These are phyloP conservation scores for Melampsora larici-populina DNA, from an alignment of 1,284 basidiomycete genomes.

Conservation along the genomic window DNA sequence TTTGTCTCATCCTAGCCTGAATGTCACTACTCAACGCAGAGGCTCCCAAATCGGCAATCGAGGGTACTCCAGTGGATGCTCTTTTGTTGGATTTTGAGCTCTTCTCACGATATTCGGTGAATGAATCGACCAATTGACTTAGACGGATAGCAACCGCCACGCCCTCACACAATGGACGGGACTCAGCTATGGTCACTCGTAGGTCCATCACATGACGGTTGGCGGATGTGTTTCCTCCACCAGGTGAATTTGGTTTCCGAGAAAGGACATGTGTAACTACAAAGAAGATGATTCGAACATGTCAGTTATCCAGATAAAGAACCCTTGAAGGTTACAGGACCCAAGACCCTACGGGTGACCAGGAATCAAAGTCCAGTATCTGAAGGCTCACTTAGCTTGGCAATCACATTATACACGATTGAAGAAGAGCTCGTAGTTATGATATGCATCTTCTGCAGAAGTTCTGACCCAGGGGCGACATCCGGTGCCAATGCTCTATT, in stretches of 20 bases:
- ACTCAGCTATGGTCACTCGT: constrained; percentile 36
- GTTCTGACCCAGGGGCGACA: background rate
- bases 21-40: constrained; percentile 12
- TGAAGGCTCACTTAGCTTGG: constrained; percentile 29
- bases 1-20: constrained; percentile 18
- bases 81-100: constrained; percentile 16
- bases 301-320: background rate
- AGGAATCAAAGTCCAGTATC: background rate
- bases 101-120: constrained; percentile 15
- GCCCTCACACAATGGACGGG: constrained; percentile 34
- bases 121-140: constrained; percentile 16
- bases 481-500: constrained; percentile 30
- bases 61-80: constrained; percentile 17
- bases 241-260: constrained; percentile 13
- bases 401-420: constrained; percentile 23
- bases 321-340: too few relatives aligned
- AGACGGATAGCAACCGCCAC: constrained; percentile 32
- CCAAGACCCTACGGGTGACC: too few relatives aligned
- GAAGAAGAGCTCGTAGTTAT: constrained; percentile 33
- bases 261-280: constrained; percentile 30
- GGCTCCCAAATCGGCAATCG: constrained; percentile 24
- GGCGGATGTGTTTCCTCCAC: constrained; percentile 11
- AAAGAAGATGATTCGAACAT: background rate
- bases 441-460: constrained; percentile 35
- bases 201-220: constrained; percentile 38